A percentile compares a stretch with the other conserved stretches of the same genome.
Conservation (phyloP, 2,329 filamentous ascomycete species). For the Botryotinia calthae region DNA sequence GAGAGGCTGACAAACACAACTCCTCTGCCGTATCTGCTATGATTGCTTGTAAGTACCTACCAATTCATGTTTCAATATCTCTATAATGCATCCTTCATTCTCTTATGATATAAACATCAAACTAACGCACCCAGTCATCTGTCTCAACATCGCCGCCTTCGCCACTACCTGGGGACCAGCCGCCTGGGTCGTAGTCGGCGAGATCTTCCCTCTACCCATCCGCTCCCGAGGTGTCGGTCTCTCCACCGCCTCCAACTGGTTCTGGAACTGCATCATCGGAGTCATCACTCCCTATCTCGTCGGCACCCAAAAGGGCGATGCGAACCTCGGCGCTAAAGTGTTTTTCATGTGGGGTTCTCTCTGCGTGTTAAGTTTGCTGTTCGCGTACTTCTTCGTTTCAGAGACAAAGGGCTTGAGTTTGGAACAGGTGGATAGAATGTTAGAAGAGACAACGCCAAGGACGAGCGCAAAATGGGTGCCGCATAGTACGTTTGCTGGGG, state of each 20-base stretch:
- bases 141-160: constrained; percentile 90
- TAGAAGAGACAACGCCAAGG: constrained; percentile 48
- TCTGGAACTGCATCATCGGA: constrained; percentile 73
- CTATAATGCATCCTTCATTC: constrained; percentile 58
- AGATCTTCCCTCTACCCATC: constrained; percentile 87
- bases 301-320: constrained; percentile 51
- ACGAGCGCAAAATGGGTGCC: constrained; percentile 34
- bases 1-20: constrained; percentile 55
- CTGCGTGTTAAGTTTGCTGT: constrained; percentile 53
- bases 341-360: constrained; percentile 62
- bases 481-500: constrained; percentile 34
- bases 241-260: constrained; percentile 87
- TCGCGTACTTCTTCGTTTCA: constrained; percentile 60
- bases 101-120: constrained; percentile 58
- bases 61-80: constrained; percentile 38
- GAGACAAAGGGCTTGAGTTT: constrained; percentile 73
- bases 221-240: constrained; percentile 83
- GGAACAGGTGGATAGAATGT: constrained; percentile 69
- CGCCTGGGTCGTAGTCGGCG: constrained; percentile 80
- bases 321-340: constrained; percentile 34
- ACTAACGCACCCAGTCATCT: constrained; percentile 55
- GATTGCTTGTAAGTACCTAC: constrained; percentile 56
- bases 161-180: constrained; percentile 80
- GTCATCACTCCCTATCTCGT: constrained; percentile 75
- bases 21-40: constrained; percentile 59